phyloP scores from a whole-genome alignment of 1,284 basidiomycete species.

The Phaffia rhodozyma region DNA sequence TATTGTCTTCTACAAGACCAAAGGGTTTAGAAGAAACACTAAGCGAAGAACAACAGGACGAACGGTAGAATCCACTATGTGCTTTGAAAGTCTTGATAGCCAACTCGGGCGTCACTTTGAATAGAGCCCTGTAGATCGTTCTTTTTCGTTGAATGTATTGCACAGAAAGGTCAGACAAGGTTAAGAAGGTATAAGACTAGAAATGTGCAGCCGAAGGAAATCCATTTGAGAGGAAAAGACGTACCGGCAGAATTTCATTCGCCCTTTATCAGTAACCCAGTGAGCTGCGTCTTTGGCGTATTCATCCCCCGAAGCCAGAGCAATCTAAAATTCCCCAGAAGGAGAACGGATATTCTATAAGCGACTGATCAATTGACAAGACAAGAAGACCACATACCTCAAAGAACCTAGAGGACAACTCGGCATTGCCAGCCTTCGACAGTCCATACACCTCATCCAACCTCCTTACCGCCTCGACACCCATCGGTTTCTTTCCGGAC shows the following conservation, averaged over 20 bases:
- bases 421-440: constrained; percentile 35
- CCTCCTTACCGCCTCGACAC: constrained; percentile 27
- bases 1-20: background rate
- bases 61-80: constrained; percentile 37
- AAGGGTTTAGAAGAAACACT: constrained; percentile 31
- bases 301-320: constrained; percentile 36
- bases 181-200: background rate
- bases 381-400: constrained; percentile 19
- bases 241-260: constrained; percentile 39
- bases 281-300: constrained; percentile 39
- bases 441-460: constrained; percentile 39
- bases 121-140: constrained; percentile 37
- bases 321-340: constrained; percentile 24
- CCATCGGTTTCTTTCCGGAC: constrained; percentile 27
- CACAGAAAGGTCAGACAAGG: background rate
- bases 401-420: constrained; percentile 41
- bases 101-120: constrained; percentile 37
- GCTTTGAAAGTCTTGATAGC: constrained; percentile 39
- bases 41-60: background rate
- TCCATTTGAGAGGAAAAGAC: background rate
- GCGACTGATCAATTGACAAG: background rate
- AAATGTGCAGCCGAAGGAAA: background rate
- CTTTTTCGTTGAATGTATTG: background rate
- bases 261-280: constrained; percentile 38
- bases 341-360: too few relatives aligned